Evolutionary conservation across 169 alveolate genomes (phyloP), one percentile per base, ranked within the genome.

Genomic region (Plasmodium vivax): DNA sequence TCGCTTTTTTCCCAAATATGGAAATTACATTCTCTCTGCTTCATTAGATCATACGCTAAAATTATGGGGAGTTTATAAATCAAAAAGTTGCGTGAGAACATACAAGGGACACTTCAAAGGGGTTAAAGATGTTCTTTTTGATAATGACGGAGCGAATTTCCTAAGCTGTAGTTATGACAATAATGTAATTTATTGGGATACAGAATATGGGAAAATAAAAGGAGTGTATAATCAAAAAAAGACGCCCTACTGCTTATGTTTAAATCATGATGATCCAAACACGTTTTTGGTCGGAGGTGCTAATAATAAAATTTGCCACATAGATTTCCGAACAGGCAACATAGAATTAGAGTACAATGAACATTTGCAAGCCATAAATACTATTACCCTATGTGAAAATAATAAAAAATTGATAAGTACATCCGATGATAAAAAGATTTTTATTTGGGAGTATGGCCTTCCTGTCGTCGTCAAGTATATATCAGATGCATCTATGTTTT

Each of bases 391-490:
- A 94, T 96, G 98, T 43, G 99, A 99, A 91, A 96, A 98, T 56
- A 97, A 98, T 74, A 97, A 98, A 82, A 97, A 97, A 91, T 97
- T 98, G 92, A 98, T 98, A 54, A 98, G 99, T 23, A 98, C 99
- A 56, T 98, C 99, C 0, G 99, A 99, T 95, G 99, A 99, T 96
- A 98, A 98, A 88, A 98, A 98, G 95, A 96, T 99, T 38, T 98
- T 98, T 87, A 97, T 98, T 23, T 99, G 99, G 99, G 99, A 98
- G 88, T 98, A 98, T 93, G 99, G 99, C 10, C 98, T 98, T 56
- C 99, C 99, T 16, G 99, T 98, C 47, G 99, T 98, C 1, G 98
- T 98, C 45, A 99, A 98, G 93, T 99, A 98, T 84, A 96, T 99
- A n/a, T 97, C 99, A 51, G 99, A 98, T 75, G 99, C 99, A 14